phyloP scores from a whole-genome alignment of 2,329 filamentous ascomycete species.

The Magnaporthiopsis rhizophila region DNA sequence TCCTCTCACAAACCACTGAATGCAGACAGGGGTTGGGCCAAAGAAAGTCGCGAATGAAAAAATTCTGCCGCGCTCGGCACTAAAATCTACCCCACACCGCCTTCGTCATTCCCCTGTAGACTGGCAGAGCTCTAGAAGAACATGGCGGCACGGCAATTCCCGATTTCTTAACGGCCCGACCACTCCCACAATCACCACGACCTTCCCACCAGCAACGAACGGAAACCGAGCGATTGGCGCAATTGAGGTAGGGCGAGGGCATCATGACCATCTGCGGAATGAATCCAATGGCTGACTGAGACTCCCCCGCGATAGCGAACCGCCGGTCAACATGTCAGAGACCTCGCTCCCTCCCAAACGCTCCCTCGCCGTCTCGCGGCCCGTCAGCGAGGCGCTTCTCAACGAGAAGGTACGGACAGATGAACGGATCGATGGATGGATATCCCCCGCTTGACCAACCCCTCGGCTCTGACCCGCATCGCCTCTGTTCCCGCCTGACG shows the following conservation, averaged over 20 bases:
- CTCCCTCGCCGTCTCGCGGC: constrained; percentile 63
- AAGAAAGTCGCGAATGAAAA: neutral
- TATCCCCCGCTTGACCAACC: neutral
- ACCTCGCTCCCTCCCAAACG: constrained; percentile 45
- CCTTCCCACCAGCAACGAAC: neutral
- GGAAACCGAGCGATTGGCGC: neutral
- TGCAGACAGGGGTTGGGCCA: neutral
- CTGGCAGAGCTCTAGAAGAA: neutral
- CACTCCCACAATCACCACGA: neutral
- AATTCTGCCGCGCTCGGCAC: neutral
- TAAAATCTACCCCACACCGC: neutral
- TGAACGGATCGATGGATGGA: constrained; percentile 6
- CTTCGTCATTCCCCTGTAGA: neutral
- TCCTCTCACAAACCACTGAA: neutral
- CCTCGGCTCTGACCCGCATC: neutral
- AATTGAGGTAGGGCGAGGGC: neutral
- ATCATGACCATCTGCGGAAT: neutral
- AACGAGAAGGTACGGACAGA: constrained; percentile 81
- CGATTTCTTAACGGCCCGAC: neutral
- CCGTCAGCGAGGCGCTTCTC: constrained; percentile 93
- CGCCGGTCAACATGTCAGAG: constrained; percentile 41
- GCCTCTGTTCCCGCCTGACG: neutral
- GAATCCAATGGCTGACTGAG: neutral
- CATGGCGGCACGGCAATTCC: neutral
- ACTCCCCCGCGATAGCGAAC: neutral